phyloP scores from a whole-genome alignment of 306 rosid species.

The Castanopsis chinensis region DNA sequence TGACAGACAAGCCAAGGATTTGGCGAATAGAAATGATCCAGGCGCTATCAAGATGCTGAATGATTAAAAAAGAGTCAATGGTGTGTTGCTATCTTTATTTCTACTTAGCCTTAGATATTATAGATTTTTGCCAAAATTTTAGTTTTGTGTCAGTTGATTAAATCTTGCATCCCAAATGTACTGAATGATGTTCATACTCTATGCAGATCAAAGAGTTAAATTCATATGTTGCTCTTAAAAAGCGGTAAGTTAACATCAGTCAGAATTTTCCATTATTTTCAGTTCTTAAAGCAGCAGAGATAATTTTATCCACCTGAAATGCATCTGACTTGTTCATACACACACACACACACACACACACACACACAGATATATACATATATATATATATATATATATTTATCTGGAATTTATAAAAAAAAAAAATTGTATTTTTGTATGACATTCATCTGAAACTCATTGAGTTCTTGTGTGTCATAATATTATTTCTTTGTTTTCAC shows the following conservation, averaged over 20 bases:
- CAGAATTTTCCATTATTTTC: neutral
- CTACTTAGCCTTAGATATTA: neutral
- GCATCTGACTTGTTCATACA: neutral
- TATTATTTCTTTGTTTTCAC: no score
- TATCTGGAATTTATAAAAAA: no score
- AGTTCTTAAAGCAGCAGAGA: conserved; percentile 4
- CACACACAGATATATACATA: no score
- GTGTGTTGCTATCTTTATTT: conserved; percentile 41
- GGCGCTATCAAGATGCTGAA: conserved; percentile 72
- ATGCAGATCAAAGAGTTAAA: conserved; percentile 95
- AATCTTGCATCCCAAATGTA: neutral
- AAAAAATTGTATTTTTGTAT: no score
- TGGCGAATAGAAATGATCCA: conserved; percentile 59
- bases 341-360: no score
- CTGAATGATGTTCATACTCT: conserved; percentile 26
- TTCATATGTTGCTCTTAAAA: conserved; percentile 89
- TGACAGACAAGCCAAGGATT: conserved; percentile 68
- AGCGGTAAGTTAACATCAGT: conserved; percentile 60
- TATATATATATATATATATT: no score
- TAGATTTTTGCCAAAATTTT: neutral
- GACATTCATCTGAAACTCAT: no score
- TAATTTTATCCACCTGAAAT: neutral
- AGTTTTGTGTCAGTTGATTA: neutral
- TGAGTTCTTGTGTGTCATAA: no score
- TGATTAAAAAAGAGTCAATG: no score